Percentiles rank a stretch among this genome's conserved stretches.
Evolutionary conservation across 2,329 filamentous ascomycete genomes (phyloP).

Genomic region (Xylogone sp.): DNA sequence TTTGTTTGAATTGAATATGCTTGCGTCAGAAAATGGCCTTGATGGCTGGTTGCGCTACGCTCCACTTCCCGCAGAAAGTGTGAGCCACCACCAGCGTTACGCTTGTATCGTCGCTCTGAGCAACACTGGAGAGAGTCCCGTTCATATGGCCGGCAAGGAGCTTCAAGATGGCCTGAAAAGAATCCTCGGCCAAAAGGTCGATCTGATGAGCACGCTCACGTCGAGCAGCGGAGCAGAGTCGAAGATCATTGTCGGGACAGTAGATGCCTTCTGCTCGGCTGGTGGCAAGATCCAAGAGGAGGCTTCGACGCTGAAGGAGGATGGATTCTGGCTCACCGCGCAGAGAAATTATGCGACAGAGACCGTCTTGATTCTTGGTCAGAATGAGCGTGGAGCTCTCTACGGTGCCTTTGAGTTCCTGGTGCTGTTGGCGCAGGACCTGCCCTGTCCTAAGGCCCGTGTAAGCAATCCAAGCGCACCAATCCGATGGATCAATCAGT

Average conservation of each 20-base stretch:
- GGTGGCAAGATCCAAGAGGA: slow-evolving; percentile 30
- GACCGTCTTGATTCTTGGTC: slow-evolving; percentile 56
- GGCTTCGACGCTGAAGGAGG: slow-evolving; percentile 41
- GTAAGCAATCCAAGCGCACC: slow-evolving; percentile 54
- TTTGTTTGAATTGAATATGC: too few relatives aligned
- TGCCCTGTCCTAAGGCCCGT: slow-evolving; percentile 43
- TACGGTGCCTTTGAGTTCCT: slow-evolving; percentile 70
- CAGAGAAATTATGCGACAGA: slow-evolving; percentile 32
- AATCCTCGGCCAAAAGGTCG: slow-evolving; percentile 51
- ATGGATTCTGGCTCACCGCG: slow-evolving; percentile 64
- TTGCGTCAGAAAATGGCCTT: slow-evolving; percentile 53
- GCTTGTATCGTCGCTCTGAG: slow-evolving; percentile 43
- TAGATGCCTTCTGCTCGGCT: slow-evolving; percentile 35
- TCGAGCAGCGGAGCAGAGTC: slow-evolving; percentile 14
- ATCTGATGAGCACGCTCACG: slow-evolving; percentile 24
- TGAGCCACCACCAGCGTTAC: slow-evolving; percentile 40
- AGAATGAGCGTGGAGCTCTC: slow-evolving; percentile 63
- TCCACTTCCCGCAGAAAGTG: slow-evolving; percentile 38
- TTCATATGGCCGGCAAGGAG: slow-evolving; percentile 56
- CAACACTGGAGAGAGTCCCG: slow-evolving; percentile 47
- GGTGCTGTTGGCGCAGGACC: slow-evolving; percentile 57
- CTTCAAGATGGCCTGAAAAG: slow-evolving; percentile 52
- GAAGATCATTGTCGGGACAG: slow-evolving; percentile 45
- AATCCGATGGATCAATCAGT: slow-evolving; percentile 69
- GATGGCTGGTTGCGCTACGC: slow-evolving; percentile 64